Evolutionary conservation across 805 yeast genomes (phyloP), one percentile per base, ranked within the genome.

Genomic region (Priceomyces melissophilus): DNA sequence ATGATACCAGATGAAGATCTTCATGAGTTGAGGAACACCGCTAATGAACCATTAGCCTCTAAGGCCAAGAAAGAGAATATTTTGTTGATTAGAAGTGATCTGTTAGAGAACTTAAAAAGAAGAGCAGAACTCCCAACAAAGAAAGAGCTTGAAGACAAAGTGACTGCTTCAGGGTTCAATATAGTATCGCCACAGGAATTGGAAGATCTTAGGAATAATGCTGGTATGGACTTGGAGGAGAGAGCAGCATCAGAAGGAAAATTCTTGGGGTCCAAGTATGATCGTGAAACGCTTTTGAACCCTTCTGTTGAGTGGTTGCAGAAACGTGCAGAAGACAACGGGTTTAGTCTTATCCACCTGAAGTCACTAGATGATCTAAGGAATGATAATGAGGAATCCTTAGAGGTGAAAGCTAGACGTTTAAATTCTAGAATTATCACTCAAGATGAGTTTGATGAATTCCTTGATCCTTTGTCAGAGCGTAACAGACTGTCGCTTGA

Each of bases 1-100:
- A 14, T 40, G 2, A 32, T 51, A 4, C 29, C 38, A 7, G 28
- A 14, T 16, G n/a, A 13, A 3, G 42, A 40, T 27, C 28, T 44
- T 17, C 27, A 15, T 7, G 27, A 37, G 2, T 38, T 46, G 12
- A 25, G 16, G 11, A 14, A 17, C 8, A n/a, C 12, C n/a, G 42
- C 49, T 10, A 34, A 42, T 17, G 58, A 51, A 31, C 40, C 54
- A 2, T 16, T 54, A 7, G 55, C 48, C 23, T 29, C 35, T 2
- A 47, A 47, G 37, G 55, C 52, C 6, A 12, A 29, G 9, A 14
- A 32, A 4, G 23, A 17, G 10, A 43, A 40, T 16, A 25, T 54
- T 33, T 32, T 35, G 31, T 46, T 57, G 45, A 53, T 52, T 35
- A 30, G 17, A 4, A 29, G 17, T 10, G 35, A 29, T 12, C 44